Evolutionary conservation across 495 filamentous ascomycete species (phyloP).

Genomic region (Parmelia sp.): DNA sequence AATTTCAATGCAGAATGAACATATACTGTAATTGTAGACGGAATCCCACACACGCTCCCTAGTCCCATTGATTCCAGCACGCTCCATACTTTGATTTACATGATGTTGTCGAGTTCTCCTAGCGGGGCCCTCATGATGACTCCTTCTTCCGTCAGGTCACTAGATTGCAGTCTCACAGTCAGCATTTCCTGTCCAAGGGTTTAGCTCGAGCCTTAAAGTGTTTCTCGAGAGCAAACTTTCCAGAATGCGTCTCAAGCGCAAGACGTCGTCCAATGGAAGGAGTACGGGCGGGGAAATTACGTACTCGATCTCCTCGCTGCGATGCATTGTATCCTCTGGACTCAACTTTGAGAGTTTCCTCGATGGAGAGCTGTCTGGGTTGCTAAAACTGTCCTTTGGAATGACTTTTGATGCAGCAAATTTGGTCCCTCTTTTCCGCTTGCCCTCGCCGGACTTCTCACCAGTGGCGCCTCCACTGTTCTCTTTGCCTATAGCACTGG

Average conservation of each 20-base stretch:
- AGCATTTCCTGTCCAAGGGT: neutral
- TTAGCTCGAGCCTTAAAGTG: neutral
- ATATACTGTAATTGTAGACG: neutral
- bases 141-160: constrained; percentile 19
- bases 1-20: neutral
- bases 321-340: constrained; percentile 1
- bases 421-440: constrained; percentile 21
- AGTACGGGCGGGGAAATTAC: neutral
- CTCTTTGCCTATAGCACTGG: constrained; percentile 20
- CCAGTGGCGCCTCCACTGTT: constrained; percentile 29
- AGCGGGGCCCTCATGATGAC: constrained; percentile 12
- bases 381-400: constrained; percentile 4
- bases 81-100: neutral
- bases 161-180: neutral
- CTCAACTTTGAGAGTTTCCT: constrained; percentile 21
- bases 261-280: neutral
- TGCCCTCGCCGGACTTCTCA: constrained; percentile 19
- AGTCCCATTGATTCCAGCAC: neutral
- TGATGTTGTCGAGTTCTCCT: constrained; percentile 11
- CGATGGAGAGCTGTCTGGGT: constrained; percentile 17
- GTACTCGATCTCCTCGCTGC: neutral
- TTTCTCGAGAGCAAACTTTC: neutral
- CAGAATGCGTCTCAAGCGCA: neutral
- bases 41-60: neutral
- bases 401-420: neutral